Evolutionary conservation across 2,329 filamentous ascomycete species (phyloP).

Genomic region (Colletotrichum incanum): DNA sequence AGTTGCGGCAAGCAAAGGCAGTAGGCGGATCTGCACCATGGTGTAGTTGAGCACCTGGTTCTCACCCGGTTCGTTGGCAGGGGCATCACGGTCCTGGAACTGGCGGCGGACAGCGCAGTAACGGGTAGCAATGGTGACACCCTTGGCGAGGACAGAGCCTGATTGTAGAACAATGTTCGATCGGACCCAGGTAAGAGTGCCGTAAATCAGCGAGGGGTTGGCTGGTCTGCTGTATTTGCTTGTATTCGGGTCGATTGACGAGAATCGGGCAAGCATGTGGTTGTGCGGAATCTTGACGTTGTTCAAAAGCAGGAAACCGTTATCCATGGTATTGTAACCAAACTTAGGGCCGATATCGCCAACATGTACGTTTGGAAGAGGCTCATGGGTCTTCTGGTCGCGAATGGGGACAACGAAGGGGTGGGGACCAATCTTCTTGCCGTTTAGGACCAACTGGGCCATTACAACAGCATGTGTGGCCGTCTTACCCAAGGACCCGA

Average conservation of each 20-base stretch:
- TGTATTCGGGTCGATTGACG: conserved; percentile 77
- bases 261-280: conserved; percentile 64
- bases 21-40: conserved; percentile 82
- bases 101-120: conserved; percentile 83
- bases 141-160: conserved; percentile 79
- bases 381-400: conserved; percentile 78
- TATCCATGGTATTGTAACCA: conserved; percentile 87
- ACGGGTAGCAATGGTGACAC: conserved; percentile 83
- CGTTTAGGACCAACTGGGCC: conserved; percentile 80
- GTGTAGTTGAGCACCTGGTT: conserved; percentile 86
- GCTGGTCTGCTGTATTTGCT: conserved; percentile 78
- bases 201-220: conserved; percentile 79
- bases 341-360: conserved; percentile 88
- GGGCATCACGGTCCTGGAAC: conserved; percentile 82
- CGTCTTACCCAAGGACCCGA: conserved; percentile 81
- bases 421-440: conserved; percentile 81
- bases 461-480: conserved; percentile 86
- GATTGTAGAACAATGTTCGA: conserved; percentile 82
- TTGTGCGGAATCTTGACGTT: conserved; percentile 81
- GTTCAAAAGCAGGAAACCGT: conserved; percentile 85
- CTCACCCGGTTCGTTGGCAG: conserved; percentile 71
- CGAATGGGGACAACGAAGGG: conserved; percentile 85
- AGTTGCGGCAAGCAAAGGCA: conserved; percentile 80
- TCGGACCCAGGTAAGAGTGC: conserved; percentile 83
- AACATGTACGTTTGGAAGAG: conserved; percentile 79